Conservation (phyloP, 2,329 filamentous ascomycete genomes). For the Botrytis deweyae region DNA sequence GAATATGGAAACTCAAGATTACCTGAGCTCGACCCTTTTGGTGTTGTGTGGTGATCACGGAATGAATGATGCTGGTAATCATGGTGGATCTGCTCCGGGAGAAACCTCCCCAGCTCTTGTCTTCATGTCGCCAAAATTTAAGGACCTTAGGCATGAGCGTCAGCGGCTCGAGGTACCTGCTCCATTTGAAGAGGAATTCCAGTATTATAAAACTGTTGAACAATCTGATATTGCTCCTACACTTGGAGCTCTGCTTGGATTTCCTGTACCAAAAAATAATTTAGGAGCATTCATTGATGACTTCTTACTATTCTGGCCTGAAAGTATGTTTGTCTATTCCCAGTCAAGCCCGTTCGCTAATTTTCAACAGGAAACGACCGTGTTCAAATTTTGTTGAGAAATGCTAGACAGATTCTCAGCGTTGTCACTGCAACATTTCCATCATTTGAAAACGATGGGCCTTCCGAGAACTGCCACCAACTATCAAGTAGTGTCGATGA, state of each 20-base stretch:
- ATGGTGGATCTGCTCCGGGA: conserved; percentile 88
- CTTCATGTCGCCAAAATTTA: conserved; percentile 85
- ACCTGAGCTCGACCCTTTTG: conserved; percentile 76
- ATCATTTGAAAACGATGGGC: conserved; percentile 45
- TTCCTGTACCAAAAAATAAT: conserved; percentile 87
- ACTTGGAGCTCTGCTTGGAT: conserved; percentile 78
- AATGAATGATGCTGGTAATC: conserved; percentile 99
- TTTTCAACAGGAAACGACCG: conserved; percentile 49
- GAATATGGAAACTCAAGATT: conserved; percentile 67
- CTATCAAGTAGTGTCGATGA: conserved; percentile 46
- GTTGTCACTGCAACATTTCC: conserved; percentile 75
- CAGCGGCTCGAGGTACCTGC: conserved; percentile 51
- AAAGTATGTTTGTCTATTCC: conserved; percentile 47
- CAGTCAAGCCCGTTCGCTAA: conserved; percentile 21
- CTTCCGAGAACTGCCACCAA: conserved; percentile 29
- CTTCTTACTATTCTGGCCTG: conserved; percentile 74
- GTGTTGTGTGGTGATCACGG: conserved; percentile 92
- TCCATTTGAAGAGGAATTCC: conserved; percentile 65
- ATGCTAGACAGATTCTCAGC: conserved; percentile 75
- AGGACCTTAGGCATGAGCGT: conserved; percentile 64
- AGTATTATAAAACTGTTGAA: conserved; percentile 82
- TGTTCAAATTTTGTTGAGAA: conserved; percentile 69
- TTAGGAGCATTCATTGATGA: conserved; percentile 81
- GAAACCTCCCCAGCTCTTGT: conserved; percentile 92
- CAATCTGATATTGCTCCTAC: conserved; percentile 94